Base-by-base conservation (phyloP, 1,139 yeast genomes). In the Arxiozyma slooffiae region DNA sequence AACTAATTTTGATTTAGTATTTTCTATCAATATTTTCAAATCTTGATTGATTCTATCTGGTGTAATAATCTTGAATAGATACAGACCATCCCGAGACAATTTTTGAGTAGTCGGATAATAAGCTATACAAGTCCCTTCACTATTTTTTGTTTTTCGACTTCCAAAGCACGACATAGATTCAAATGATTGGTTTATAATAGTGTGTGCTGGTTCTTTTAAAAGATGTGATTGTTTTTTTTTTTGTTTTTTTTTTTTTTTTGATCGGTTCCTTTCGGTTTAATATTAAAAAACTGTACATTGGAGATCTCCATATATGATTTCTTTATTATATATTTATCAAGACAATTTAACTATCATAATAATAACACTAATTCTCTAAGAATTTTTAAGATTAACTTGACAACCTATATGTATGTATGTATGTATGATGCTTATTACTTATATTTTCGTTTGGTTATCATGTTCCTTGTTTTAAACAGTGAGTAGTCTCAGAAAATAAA, bases 41-140 rank as follows among this genome's bases (percentile, higher is more conserved):
- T 92, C 92, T 63, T 86, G 81, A 67, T 92, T 92, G 69, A 92
- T 92, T 98, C 98, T 92, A 0, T 98, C 97, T 2, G 95, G 96
- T 0, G 97, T 92, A 49, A 89, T 90, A 21, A 97, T 97, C 60
- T 88, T 84, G 71, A 86, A 92, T 2, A 89, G 77, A 63, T 95
- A 86, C 23, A 94, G 92, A 0, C 85, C 85, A 45, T 75, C 74
- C 40, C 71, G 55, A 37, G 66, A 76, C 9, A 78, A 69, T 50
- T 77, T 80, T 1, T 48, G 52, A 47, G 80, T 85, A 7, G 82
- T 71, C 1, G 86, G 77, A 64, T 92, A 92, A 70, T 92, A 92
- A 0, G 97, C 97, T 8, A 92, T 95, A 1, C 98, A 98, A 67
- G 92, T 92, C 1, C 98, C 98, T 67, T 92, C 98, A 41, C 98